phyloP scores from a whole-genome alignment of 768 basidiomycete species.

The Asterophora lycoperdoides region DNA sequence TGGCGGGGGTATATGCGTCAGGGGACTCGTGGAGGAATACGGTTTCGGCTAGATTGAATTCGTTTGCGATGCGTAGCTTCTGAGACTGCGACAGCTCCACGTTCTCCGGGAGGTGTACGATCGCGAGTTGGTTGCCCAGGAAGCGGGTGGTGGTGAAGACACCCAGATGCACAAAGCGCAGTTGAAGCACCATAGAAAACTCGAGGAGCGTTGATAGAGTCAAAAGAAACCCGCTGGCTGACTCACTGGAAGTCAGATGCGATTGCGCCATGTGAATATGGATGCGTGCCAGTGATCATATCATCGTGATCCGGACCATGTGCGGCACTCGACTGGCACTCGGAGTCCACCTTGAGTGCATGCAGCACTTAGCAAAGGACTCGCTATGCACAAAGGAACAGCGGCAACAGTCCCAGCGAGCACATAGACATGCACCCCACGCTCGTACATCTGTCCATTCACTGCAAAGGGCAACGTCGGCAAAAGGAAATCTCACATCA shows the following conservation, averaged over 20 bases:
- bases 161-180: conserved; percentile 33
- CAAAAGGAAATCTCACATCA: no score
- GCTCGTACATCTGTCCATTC: no score
- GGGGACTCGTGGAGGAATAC: conserved; percentile 37
- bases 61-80: conserved; percentile 41
- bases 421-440: no score
- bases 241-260: no score
- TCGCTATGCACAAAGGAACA: no score
- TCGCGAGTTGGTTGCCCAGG: conserved; percentile 41
- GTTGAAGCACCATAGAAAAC: conserved; percentile 12
- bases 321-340: no score
- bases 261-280: neutral
- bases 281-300: no score
- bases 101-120: conserved; percentile 33
- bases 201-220: neutral
- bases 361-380: no score
- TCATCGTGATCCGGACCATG: no score
- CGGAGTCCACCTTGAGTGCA: no score
- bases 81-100: conserved; percentile 29
- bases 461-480: no score
- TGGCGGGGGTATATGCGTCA: conserved; percentile 18
- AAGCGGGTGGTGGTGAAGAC: conserved; percentile 40
- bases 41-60: conserved; percentile 49
- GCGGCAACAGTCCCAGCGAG: no score
- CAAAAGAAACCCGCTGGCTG: neutral